A percentile compares a stretch with the other conserved stretches of the same genome.
Conservation (phyloP, 2,329 filamentous ascomycete genomes). For the Botrytis fabae region DNA sequence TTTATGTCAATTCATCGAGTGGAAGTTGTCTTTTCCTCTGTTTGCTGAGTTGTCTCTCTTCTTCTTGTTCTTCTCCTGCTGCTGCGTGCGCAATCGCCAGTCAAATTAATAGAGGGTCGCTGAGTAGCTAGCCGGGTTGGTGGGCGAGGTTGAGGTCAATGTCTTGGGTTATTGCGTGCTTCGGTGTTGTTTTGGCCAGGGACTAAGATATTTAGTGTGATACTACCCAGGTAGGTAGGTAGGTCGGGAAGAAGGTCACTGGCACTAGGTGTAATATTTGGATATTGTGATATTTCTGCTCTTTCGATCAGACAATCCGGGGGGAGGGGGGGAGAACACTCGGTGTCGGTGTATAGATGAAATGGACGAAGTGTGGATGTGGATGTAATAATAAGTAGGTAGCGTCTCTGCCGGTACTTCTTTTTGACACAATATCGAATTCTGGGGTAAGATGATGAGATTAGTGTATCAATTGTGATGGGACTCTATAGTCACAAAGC, state of each 20-base stretch:
- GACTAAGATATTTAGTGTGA: not conserved
- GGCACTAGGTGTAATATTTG: not conserved
- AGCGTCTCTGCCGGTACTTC: not conserved
- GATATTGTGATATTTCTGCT: no score
- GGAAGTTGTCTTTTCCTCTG: not conserved
- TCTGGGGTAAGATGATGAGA: not conserved
- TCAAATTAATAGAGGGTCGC: not conserved
- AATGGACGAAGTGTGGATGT: not conserved
- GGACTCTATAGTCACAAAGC: no score
- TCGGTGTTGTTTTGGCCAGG: not conserved
- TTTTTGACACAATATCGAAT: not conserved
- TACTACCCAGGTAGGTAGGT: not conserved
- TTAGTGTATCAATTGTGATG: no score
- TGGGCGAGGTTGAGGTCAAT: not conserved
- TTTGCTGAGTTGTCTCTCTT: not conserved
- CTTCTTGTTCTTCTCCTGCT: not conserved
- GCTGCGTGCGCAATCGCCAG: not conserved
- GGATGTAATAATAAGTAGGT: no score
- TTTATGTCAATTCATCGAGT: not conserved
- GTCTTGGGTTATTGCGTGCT: not conserved
- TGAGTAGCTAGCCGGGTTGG: not conserved
- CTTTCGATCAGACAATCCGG: not conserved
- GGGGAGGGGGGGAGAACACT: no score
- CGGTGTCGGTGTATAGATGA: no score
- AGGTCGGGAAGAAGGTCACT: not conserved